Evolutionary conservation across 2,329 filamentous ascomycete species (phyloP).

Genomic region (Phyllosticta capitalensis): DNA sequence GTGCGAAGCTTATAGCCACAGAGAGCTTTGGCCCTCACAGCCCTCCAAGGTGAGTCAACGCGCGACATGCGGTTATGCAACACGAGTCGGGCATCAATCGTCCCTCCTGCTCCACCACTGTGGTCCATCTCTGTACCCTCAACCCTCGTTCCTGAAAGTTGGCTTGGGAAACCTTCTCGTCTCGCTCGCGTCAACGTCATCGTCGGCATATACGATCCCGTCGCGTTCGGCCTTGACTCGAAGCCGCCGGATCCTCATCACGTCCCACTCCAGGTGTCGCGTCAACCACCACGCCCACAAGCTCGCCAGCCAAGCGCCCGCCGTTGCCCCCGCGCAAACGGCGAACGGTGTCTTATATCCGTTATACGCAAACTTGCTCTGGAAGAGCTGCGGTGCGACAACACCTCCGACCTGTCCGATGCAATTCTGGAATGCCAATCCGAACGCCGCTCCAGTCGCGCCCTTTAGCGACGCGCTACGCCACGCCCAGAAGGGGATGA

Average conservation of each 20-base stretch:
- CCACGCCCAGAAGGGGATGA: constrained; percentile 40
- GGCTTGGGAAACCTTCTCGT: background rate
- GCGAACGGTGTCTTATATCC: constrained; percentile 31
- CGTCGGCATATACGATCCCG: constrained; percentile 10
- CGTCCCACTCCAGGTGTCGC: constrained; percentile 32
- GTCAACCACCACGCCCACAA: constrained; percentile 36
- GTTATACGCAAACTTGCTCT: constrained; percentile 33
- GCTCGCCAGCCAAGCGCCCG: constrained; percentile 25
- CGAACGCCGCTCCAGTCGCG: constrained; percentile 37
- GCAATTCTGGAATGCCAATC: constrained; percentile 34
- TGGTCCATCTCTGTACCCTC: background rate
- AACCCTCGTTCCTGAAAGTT: background rate
- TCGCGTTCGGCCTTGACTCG: constrained; percentile 15
- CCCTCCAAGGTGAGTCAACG: no score
- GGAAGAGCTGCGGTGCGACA: constrained; percentile 37
- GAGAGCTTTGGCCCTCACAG: no score
- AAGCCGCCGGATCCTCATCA: constrained; percentile 19
- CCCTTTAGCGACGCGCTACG: constrained; percentile 34
- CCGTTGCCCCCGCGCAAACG: constrained; percentile 29
- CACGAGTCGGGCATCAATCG: no score
- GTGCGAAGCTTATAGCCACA: no score
- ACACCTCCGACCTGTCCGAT: constrained; percentile 39
- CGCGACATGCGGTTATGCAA: no score
- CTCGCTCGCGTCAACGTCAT: constrained; percentile 2
- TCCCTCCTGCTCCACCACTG: background rate